phyloP scores from a whole-genome alignment of 2,329 filamentous ascomycete genomes.

The Neofusicoccum laricinum region DNA sequence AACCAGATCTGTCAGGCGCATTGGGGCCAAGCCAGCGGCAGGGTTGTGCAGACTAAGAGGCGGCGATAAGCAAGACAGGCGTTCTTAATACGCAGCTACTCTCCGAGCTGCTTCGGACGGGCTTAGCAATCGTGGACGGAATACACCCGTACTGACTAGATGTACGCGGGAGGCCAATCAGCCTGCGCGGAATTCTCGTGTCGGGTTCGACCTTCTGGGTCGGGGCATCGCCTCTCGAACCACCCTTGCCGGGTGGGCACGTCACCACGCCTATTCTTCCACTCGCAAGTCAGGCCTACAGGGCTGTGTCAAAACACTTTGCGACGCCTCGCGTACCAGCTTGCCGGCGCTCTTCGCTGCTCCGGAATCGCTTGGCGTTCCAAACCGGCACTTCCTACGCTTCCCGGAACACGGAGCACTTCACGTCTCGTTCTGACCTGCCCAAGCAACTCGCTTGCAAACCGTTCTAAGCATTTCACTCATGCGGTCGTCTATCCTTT shows the following conservation, averaged over 20 bases:
- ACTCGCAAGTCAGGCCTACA: not conserved
- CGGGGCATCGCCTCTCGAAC: not conserved
- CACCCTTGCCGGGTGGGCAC: not conserved
- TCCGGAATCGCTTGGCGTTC: not conserved
- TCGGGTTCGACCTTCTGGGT: not conserved
- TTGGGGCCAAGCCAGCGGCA: not conserved
- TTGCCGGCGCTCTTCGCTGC: not conserved
- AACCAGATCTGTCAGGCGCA: not conserved
- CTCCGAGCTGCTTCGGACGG: not conserved
- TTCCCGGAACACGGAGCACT: conserved; percentile 10
- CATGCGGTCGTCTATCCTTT: not conserved
- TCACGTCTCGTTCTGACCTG: conserved; percentile 3
- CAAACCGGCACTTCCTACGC: conserved; percentile 1
- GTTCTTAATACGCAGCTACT: not conserved
- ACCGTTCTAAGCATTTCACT: not conserved
- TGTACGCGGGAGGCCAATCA: not conserved
- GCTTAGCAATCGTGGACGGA: conserved; percentile 8
- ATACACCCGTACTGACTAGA: not conserved
- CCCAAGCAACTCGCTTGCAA: not conserved
- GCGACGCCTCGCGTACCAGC: conserved; percentile 7
- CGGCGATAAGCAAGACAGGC: not conserved
- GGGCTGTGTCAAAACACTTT: conserved; percentile 11
- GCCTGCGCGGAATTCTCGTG: not conserved
- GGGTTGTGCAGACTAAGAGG: not conserved
- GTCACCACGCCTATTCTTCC: conserved; percentile 5